Base-by-base conservation (phyloP, 2,329 filamentous ascomycete species). In the Eutypella sp. region DNA sequence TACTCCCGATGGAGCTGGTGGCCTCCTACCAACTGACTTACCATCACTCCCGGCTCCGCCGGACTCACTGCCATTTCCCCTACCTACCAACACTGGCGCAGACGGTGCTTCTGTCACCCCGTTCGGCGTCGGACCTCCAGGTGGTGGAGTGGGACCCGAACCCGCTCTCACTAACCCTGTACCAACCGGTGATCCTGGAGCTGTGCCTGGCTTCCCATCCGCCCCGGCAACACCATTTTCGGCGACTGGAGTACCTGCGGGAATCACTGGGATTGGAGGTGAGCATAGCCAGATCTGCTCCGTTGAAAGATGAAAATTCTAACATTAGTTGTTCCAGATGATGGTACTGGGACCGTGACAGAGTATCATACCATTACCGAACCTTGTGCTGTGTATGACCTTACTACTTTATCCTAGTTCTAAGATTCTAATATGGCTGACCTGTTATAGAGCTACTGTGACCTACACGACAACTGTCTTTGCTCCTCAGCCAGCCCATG, bases 401-500 rank as follows among this genome's bases (percentile, higher is more conserved):
- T 10, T 19, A 2, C 11, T 13, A 4, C n/a, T 33, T 33, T 11
- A 29, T 29, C 7, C 29, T 33, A 5, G 13, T 15, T n/a, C 11
- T 20, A 10, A 9, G 22, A 15, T 15, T 39, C 9, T 39, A 39
- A 8, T n/a, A 39, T n/a, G 19, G 2, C 20, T 24, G 8, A 39
- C 36, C 15, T 29, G 16, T 1, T 41, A 20, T 11, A 47, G 52
- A 50, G 54, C 43, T 16, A 41, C 47, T 2, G 50, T 46, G 40
- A 41, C 47, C 19, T 48, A 44, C 23, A 60, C 57, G 20, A 29
- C 51, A 13, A 56, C 57, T 3, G 40, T 54, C 13, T 45, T 45
- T 10, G 36, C 48, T n/a, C 24, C 46, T 42, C 13, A 31, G 11
- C 29, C 29, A 33, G 13, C 11, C 16, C 33, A 47, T 51, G n/a